Conservation (phyloP, 306 rosid species). For the Geum urbanum region DNA sequence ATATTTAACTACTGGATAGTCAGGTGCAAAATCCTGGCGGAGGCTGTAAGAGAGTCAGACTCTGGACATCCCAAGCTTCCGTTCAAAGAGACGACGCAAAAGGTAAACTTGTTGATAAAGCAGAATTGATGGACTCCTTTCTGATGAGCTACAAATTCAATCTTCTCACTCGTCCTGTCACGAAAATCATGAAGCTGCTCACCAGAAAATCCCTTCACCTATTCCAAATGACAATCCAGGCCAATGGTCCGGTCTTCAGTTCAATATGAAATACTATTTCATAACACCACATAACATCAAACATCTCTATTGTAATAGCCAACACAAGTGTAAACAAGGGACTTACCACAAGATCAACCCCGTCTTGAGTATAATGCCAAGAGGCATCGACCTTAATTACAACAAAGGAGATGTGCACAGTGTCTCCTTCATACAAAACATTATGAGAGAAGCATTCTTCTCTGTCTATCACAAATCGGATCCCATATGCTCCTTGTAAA, state of each 20-base stretch:
- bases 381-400: constrained; percentile 45
- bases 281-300: neutral
- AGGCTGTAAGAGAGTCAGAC: constrained; percentile 19
- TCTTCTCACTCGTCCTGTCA: constrained; percentile 58
- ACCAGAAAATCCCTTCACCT: constrained; percentile 60
- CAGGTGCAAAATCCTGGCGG: neutral
- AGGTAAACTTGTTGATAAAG: constrained; percentile 69
- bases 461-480: constrained; percentile 66
- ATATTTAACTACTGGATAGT: neutral
- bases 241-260: neutral
- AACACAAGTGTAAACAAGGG: neutral
- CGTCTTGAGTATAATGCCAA: constrained; percentile 50
- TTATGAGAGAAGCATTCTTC: constrained; percentile 60
- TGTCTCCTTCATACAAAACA: constrained; percentile 51
- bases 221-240: constrained; percentile 5
- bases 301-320: neutral
- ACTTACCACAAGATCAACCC: constrained; percentile 55
- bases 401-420: constrained; percentile 61
- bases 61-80: constrained; percentile 41
- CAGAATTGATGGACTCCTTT: constrained; percentile 65
- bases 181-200: constrained; percentile 50
- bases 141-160: constrained; percentile 45
- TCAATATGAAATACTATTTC: neutral
- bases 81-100: constrained; percentile 55
- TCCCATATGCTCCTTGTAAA: constrained; percentile 42